A percentile compares a stretch with the other conserved stretches of the same genome.
Evolutionary conservation across 495 filamentous ascomycete species (phyloP).

Genomic region (Lindgomyces ingoldianus): DNA sequence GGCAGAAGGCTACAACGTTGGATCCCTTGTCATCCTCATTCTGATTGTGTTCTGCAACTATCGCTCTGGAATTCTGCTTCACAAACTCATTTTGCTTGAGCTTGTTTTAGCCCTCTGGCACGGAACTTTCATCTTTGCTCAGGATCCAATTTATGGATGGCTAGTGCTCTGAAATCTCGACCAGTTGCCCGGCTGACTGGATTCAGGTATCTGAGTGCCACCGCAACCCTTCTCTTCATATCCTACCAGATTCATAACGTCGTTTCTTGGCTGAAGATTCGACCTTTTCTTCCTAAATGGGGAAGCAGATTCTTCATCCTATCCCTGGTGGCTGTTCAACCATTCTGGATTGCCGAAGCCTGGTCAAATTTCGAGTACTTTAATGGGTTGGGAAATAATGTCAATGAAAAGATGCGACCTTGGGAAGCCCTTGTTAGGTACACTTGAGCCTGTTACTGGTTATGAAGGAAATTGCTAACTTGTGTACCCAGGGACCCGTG

Average conservation of each 20-base stretch:
- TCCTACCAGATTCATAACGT: conserved; percentile 36
- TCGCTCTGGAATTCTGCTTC: conserved; percentile 26
- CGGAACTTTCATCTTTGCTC: conserved; percentile 33
- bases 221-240: conserved; percentile 31
- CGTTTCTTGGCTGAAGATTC: conserved; percentile 36
- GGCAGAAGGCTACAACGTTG: conserved; percentile 35
- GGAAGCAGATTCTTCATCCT: conserved; percentile 26
- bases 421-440: conserved; percentile 26
- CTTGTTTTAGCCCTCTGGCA: conserved; percentile 30
- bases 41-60: conserved; percentile 33
- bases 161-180: neutral
- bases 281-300: conserved; percentile 32
- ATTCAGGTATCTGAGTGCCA: conserved; percentile 30
- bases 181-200: neutral
- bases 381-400: conserved; percentile 22
- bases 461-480: neutral
- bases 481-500: conserved; percentile 24
- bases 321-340: conserved; percentile 18
- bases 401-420: conserved; percentile 21
- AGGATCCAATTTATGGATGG: conserved; percentile 32
- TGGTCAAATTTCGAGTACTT: conserved; percentile 36
- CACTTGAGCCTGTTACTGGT: neutral
- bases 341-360: conserved; percentile 31
- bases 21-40: conserved; percentile 29
- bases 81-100: conserved; percentile 37